phyloP scores from a whole-genome alignment of 208 protist genomes.

The Trypanosoma vivax region DNA sequence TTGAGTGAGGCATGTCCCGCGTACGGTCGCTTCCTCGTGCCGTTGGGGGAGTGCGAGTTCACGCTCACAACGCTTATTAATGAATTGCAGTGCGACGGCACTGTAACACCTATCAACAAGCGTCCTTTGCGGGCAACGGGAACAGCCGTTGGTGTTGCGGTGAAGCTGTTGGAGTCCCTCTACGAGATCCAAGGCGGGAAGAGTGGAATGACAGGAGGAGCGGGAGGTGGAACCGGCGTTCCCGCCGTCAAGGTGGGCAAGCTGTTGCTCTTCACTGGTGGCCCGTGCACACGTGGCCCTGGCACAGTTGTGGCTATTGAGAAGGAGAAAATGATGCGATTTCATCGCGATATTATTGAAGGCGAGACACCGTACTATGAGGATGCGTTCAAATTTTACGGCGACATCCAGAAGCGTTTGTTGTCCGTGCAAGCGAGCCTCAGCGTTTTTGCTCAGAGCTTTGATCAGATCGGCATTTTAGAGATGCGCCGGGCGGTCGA shows the following conservation, averaged over 20 bases:
- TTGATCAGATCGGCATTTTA: constrained; percentile 95
- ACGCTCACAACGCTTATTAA: constrained; percentile 41
- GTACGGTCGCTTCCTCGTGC: constrained; percentile 91
- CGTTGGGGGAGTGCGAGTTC: constrained; percentile 89
- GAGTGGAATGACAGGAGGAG: not conserved
- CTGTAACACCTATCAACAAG: constrained; percentile 36
- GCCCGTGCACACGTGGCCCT: constrained; percentile 92
- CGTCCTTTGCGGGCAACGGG: constrained; percentile 66
- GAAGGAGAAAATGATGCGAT: constrained; percentile 94
- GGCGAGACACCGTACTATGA: constrained; percentile 70
- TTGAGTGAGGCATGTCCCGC: constrained; percentile 55
- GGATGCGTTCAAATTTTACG: constrained; percentile 86
- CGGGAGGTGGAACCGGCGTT: not conserved
- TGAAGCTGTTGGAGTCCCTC: constrained; percentile 57
- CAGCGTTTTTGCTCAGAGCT: constrained; percentile 95
- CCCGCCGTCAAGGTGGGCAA: constrained; percentile 24
- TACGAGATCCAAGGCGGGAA: constrained; percentile 3
- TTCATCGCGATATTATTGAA: constrained; percentile 94
- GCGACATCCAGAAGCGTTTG: constrained; percentile 78
- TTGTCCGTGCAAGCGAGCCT: constrained; percentile 87
- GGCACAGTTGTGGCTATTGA: constrained; percentile 88
- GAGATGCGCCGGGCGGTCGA: constrained; percentile 93
- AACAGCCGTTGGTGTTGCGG: constrained; percentile 58
- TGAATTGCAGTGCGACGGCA: constrained; percentile 47
- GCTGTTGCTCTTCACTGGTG: constrained; percentile 94